Conservation (phyloP, 345 rosid species). For the Syzygium oleosum region DNA sequence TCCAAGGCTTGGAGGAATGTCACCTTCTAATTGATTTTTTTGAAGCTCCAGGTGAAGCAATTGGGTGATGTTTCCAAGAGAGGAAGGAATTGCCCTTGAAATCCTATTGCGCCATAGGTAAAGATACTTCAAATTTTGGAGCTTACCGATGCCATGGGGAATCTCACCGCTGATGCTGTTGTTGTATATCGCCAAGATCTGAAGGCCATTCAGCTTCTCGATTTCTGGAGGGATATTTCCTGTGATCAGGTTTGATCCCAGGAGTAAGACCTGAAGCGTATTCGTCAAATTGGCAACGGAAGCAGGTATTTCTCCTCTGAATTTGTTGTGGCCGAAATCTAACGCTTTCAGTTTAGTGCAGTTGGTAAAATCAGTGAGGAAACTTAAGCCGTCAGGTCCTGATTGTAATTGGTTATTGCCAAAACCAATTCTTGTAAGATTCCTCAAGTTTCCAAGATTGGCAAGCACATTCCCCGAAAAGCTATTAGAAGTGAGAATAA, state of each 20-base stretch:
- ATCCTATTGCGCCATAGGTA: background rate
- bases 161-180: accelerated
- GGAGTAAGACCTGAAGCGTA: too few relatives aligned
- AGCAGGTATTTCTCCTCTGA: background rate
- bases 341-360: accelerated
- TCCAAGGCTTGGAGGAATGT: background rate
- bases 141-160: background rate
- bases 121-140: background rate
- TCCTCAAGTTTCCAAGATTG: too few relatives aligned
- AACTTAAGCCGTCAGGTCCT: background rate
- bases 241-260: background rate
- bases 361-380: background rate
- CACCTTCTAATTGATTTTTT: background rate
- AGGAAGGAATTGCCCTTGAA: background rate
- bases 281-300: background rate
- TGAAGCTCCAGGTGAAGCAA: accelerated
- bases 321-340: background rate
- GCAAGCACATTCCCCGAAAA: too few relatives aligned
- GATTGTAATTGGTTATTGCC: accelerated
- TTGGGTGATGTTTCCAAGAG: background rate
- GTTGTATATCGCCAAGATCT: background rate
- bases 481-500: accelerated
- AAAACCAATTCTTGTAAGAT: accelerated
- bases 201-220: background rate
- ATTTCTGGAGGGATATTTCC: background rate